Evolutionary conservation across 2,329 filamentous ascomycete species (phyloP).

Genomic region (Penicillium sp.): DNA sequence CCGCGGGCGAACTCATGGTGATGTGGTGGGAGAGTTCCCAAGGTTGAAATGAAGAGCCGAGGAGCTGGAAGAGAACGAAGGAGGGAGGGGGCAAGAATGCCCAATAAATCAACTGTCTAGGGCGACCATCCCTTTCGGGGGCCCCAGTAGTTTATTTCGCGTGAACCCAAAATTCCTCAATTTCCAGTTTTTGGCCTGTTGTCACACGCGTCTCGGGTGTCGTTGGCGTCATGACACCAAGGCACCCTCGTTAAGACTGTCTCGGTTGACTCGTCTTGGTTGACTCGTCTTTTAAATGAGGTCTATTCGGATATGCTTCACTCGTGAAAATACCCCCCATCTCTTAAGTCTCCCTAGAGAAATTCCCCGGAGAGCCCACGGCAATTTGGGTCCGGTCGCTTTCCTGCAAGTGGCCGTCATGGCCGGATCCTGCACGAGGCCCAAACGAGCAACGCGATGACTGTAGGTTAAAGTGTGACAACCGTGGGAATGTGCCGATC

Average conservation of each 20-base stretch:
- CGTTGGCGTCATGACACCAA: not conserved
- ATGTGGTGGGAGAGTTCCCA: not conserved
- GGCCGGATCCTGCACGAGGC: slow-evolving; percentile 19
- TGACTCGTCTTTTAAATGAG: not conserved
- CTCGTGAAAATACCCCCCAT: too few species aligned
- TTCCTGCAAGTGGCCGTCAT: slow-evolving; percentile 29
- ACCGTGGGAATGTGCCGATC: slow-evolving; percentile 1
- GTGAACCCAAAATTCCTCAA: not conserved
- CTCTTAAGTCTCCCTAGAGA: too few species aligned
- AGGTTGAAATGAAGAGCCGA: not conserved
- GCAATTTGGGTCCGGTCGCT: not conserved
- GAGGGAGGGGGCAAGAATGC: not conserved
- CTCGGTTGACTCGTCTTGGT: not conserved
- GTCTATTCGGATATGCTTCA: too few species aligned
- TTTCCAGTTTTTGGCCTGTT: not conserved
- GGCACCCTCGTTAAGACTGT: not conserved
- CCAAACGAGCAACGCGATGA: slow-evolving; percentile 13
- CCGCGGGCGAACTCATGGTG: slow-evolving; percentile 39
- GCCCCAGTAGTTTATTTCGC: not conserved
- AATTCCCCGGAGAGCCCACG: not conserved
- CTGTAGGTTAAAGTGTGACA: slow-evolving; percentile 9
- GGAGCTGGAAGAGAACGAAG: not conserved
- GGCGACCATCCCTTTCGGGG: not conserved
- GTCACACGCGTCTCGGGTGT: not conserved
- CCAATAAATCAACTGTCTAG: not conserved